Evolutionary conservation across 176 grass and related monocot species (phyloP).

Genomic region (Ensete ventricosum): DNA sequence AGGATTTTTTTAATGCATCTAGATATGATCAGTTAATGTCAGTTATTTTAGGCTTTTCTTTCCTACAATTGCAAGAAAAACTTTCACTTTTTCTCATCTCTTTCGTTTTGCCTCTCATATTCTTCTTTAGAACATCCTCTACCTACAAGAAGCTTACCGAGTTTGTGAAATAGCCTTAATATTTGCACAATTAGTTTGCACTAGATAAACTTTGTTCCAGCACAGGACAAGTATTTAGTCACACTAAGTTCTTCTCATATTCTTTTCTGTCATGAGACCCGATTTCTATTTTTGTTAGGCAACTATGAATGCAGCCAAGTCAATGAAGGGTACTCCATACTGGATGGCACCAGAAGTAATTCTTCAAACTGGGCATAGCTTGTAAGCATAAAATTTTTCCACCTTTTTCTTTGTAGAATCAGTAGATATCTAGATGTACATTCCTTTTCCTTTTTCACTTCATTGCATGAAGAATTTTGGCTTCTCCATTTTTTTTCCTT

Average conservation of each 20-base stretch:
- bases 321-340: constrained; percentile 94
- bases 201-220: background rate
- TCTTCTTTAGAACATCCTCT: background rate
- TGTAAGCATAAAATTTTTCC: constrained; percentile 46
- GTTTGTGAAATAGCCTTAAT: background rate
- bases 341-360: constrained; percentile 99
- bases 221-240: background rate
- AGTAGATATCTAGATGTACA: background rate
- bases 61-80: background rate
- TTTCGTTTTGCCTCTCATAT: too few species aligned
- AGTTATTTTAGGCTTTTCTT: background rate
- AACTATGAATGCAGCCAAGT: constrained; percentile 93
- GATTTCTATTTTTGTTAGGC: constrained; percentile 34
- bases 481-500: too few species aligned
- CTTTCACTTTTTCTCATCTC: background rate
- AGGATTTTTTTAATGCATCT: too few species aligned
- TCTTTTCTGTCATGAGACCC: background rate
- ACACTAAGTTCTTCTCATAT: background rate
- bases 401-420: background rate
- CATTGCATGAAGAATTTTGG: background rate
- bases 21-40: background rate
- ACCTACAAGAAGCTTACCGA: background rate
- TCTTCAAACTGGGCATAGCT: constrained; percentile 85
- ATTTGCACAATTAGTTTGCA: background rate
- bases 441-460: background rate